Percentiles rank a stretch among this genome's conserved stretches.
Conservation (phyloP, 1,139 yeast species). For the Saccharomyces hybrid region DNA sequence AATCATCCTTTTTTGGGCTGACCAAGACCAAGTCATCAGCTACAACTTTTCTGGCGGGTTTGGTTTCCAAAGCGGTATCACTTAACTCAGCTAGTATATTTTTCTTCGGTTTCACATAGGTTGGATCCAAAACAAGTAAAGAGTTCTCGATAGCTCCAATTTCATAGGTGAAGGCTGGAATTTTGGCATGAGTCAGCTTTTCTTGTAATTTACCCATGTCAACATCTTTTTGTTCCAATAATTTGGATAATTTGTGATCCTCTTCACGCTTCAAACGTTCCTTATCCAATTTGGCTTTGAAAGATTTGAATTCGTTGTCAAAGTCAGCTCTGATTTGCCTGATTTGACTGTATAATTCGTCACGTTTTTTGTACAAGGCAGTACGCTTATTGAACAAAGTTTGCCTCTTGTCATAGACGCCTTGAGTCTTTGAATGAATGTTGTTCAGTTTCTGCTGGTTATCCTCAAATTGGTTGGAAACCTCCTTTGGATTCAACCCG, state of each 20-base stretch:
- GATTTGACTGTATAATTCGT: slow-evolving; percentile 55
- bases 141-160: slow-evolving; percentile 66
- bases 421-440: slow-evolving; percentile 56
- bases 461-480: slow-evolving; percentile 46
- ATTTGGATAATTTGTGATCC: slow-evolving; percentile 50
- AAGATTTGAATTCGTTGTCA: slow-evolving; percentile 64
- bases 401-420: slow-evolving; percentile 60
- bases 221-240: slow-evolving; percentile 53
- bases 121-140: slow-evolving; percentile 69
- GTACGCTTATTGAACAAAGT: slow-evolving; percentile 58
- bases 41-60: slow-evolving; percentile 37
- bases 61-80: slow-evolving; percentile 27
- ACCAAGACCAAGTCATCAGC: slow-evolving; percentile 56
- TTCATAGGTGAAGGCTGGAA: slow-evolving; percentile 79
- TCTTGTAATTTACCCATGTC: slow-evolving; percentile 60
- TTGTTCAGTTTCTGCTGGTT: slow-evolving; percentile 53
- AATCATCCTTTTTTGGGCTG: slow-evolving; percentile 54
- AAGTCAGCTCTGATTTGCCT: slow-evolving; percentile 60
- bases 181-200: slow-evolving; percentile 58
- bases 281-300: slow-evolving; percentile 59
- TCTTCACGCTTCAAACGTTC: slow-evolving; percentile 67
- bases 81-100: slow-evolving; percentile 28
- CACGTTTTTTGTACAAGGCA: slow-evolving; percentile 61
- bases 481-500: slow-evolving; percentile 55
- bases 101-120: slow-evolving; percentile 53